Base-by-base conservation (phyloP, 352 stramenopile genomes). In the Aphanomyces stellatus region DNA sequence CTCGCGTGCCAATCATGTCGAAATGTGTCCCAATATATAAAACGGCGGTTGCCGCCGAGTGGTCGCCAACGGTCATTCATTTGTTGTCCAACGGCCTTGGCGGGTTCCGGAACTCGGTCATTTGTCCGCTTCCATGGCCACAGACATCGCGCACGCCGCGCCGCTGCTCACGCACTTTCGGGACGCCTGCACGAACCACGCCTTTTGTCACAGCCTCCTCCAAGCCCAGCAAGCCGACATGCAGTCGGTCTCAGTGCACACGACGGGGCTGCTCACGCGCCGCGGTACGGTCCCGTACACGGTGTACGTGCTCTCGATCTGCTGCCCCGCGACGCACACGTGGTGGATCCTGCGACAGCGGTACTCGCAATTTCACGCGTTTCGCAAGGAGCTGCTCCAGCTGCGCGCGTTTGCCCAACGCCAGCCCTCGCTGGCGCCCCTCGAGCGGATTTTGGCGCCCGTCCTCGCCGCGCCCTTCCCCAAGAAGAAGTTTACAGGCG, bases 321-420 rank as follows among this genome's bases (percentile, higher is more conserved):
- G 24, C 11, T 67, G 60, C 31, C 60, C 60, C 6, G 25, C 34
- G 19, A 67, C 59, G 3, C 25, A 65, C 17, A 33, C 46, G n/a
- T 67, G 60, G 73, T 91, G 80, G 82, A 69, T 74, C 42, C 53
- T 91, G 34, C 59, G 69, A 55, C 85, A 87, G 59, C 77, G 82
- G 37, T 91, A 84, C 66, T 88, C 80, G 15, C 80, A 90, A 69
- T 90, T 87, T 69, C 77, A 76, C 41, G 49, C 62, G 41, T 86
- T 88, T 62, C 82, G 80, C 40, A 61, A 76, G 31, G 56, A 69
- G 24, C 63, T 88, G 62, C 65, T 83, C 33, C 72, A 80, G 62
- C 66, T 74, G 5, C 25, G 28, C 42, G 41, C 41, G 27, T 28
- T 28, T 41, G 28, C 46, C 15, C 4, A 57, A 53, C 31, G 57